phyloP scores from a whole-genome alignment of 441 rosid species.

The Pelargonium fulgidum region DNA sequence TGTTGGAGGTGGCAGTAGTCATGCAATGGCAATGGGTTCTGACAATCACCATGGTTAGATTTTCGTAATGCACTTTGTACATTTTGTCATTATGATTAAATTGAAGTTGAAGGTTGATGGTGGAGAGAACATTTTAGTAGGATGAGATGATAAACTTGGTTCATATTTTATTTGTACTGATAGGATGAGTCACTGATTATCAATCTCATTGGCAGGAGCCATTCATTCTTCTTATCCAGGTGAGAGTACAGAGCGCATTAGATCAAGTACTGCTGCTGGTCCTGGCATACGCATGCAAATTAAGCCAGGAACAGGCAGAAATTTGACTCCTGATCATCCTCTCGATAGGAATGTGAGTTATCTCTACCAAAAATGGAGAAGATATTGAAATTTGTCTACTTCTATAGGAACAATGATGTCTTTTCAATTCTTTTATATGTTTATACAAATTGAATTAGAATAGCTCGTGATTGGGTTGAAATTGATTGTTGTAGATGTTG shows the following conservation, averaged over 20 bases:
- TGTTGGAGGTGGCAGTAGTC: slow-evolving; percentile 62
- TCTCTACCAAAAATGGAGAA: background rate
- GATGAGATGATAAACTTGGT: background rate
- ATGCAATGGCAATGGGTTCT: slow-evolving; percentile 42
- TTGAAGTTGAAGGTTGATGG: background rate
- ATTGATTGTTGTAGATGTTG: slow-evolving; percentile 31
- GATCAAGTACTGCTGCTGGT: slow-evolving; percentile 42
- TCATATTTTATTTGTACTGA: slow-evolving; percentile 3
- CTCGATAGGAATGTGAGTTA: slow-evolving; percentile 61
- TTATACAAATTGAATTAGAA: background rate
- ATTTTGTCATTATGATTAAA: background rate
- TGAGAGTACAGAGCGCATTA: slow-evolving; percentile 41
- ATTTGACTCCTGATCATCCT: slow-evolving; percentile 40
- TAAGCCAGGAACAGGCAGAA: slow-evolving; percentile 51
- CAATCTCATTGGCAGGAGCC: slow-evolving; percentile 44
- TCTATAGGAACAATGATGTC: background rate
- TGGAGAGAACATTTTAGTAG: background rate
- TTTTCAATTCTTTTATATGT: background rate
- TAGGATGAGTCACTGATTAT: slow-evolving; percentile 2
- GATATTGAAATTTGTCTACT: background rate
- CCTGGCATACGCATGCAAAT: slow-evolving; percentile 57
- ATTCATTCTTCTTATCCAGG: slow-evolving; percentile 42
- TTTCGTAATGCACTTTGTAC: slow-evolving; percentile 13
- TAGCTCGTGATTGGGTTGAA: slow-evolving; percentile 11
- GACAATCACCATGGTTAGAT: slow-evolving; percentile 68